Conservation (phyloP, 2,329 filamentous ascomycete species). For the Alternaria arbusti region DNA sequence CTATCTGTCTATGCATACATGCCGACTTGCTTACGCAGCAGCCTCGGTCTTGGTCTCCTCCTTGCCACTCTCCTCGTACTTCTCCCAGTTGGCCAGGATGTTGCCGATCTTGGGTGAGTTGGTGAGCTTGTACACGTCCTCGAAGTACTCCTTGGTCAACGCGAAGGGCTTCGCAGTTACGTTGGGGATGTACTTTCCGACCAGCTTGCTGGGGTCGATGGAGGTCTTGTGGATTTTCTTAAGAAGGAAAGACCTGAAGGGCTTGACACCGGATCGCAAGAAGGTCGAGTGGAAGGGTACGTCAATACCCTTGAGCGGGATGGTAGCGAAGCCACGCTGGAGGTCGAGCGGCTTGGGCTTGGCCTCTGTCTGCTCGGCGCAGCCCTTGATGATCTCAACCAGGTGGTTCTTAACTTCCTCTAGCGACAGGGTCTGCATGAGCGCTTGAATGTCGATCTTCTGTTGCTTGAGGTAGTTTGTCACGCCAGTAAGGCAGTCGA, state of each 20-base stretch:
- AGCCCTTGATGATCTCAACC: conserved; percentile 87
- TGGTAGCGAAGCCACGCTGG: conserved; percentile 94
- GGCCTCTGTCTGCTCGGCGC: conserved; percentile 81
- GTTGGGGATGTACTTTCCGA: conserved; percentile 99
- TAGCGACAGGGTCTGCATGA: conserved; percentile 84
- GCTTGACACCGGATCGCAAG: conserved; percentile 96
- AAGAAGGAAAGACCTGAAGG: conserved; percentile 95
- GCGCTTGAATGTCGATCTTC: conserved; percentile 94
- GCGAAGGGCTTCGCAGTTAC: conserved; percentile 96
- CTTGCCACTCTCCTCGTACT: conserved; percentile 53
- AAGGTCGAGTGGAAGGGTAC: conserved; percentile 99
- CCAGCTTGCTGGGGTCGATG: conserved; percentile 93
- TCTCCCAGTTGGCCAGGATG: conserved; percentile 77
- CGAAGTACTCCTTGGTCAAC: conserved; percentile 97
- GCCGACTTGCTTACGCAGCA: conserved; percentile 16
- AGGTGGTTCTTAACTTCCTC: conserved; percentile 92
- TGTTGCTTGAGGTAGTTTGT: conserved; percentile 96
- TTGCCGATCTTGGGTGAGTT: conserved; percentile 79
- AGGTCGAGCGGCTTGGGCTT: conserved; percentile 90
- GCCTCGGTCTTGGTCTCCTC: conserved; percentile 35
- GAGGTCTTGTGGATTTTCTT: conserved; percentile 99
- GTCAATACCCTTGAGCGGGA: conserved; percentile 95
- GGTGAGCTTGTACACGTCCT: conserved; percentile 95
- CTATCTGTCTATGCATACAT: background rate
- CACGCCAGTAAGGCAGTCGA: conserved; percentile 74